Conservation (phyloP, 2,329 filamentous ascomycete genomes). For the Periglandula ipomoeae region DNA sequence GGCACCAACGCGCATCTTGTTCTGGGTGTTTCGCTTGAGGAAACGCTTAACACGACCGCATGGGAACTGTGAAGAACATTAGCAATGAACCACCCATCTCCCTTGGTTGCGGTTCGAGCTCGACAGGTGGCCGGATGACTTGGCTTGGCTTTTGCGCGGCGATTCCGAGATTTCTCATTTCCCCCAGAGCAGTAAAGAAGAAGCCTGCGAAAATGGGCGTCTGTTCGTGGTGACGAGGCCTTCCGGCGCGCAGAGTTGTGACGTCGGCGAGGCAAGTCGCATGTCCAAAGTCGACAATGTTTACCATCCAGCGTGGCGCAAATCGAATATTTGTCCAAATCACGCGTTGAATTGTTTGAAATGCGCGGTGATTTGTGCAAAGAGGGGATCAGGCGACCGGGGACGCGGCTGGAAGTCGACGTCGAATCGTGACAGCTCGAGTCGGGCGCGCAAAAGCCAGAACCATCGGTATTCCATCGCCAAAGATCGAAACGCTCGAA, state of each 20-base stretch:
- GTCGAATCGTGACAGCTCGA: constrained; percentile 12
- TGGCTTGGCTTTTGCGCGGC: background rate
- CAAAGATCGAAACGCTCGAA: constrained; percentile 1
- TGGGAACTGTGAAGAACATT: constrained; percentile 59
- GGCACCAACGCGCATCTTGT: constrained; percentile 98
- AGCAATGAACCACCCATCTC: background rate
- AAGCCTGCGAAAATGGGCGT: too few species aligned
- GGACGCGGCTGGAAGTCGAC: background rate
- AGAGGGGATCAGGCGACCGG: background rate
- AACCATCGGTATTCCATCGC: background rate
- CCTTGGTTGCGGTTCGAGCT: background rate
- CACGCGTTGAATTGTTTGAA: constrained; percentile 3
- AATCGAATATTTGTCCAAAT: background rate
- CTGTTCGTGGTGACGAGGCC: too few species aligned
- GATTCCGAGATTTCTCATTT: too few species aligned
- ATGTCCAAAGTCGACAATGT: background rate
- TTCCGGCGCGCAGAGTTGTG: background rate
- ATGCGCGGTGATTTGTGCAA: background rate
- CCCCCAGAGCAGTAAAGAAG: too few species aligned
- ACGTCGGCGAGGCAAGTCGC: background rate
- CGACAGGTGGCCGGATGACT: background rate
- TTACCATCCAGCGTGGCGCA: background rate
- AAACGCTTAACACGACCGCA: constrained; percentile 99
- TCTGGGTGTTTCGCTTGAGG: constrained; percentile 97
- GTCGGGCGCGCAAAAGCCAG: constrained; percentile 8